Percentiles rank a stretch among this genome's conserved stretches.
Conservation (phyloP, 2,329 filamentous ascomycete genomes). For the Blumeria hordei region DNA sequence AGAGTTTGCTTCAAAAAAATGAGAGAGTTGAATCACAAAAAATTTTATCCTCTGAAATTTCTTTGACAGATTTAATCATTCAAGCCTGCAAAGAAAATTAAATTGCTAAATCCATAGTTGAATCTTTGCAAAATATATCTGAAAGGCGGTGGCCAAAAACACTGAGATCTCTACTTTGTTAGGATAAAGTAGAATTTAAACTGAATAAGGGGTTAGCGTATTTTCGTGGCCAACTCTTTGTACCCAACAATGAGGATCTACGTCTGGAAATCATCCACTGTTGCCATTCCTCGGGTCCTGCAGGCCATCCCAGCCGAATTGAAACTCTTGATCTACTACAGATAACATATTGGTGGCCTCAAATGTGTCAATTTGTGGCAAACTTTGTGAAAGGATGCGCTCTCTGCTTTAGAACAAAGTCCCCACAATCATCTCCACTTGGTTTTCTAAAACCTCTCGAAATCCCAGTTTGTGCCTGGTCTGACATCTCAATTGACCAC, state of each 20-base stretch:
- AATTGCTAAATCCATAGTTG: neutral
- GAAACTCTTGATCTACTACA: neutral
- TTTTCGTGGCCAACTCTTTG: neutral
- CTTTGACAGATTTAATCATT: neutral
- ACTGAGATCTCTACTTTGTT: neutral
- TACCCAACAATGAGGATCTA: neutral
- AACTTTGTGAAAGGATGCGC: neutral
- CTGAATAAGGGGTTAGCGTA: neutral
- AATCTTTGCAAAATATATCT: neutral
- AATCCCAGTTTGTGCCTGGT: slow-evolving; percentile 1
- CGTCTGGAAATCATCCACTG: neutral
- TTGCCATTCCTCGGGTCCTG: neutral
- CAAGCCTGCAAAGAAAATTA: neutral
- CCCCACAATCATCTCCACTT: neutral
- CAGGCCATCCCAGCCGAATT: neutral
- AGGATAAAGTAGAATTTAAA: neutral
- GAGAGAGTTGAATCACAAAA: neutral
- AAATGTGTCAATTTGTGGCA: neutral
- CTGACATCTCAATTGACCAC: slow-evolving; percentile 3
- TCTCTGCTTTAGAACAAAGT: neutral
- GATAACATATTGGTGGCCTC: neutral
- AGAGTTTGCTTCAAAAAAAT: neutral
- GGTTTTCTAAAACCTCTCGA: slow-evolving; percentile 2
- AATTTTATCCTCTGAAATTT: neutral
- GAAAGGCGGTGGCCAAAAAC: neutral